Evolutionary conservation across 179 eudicot species (phyloP).

Genomic region (Monotropa hypopitys): DNA sequence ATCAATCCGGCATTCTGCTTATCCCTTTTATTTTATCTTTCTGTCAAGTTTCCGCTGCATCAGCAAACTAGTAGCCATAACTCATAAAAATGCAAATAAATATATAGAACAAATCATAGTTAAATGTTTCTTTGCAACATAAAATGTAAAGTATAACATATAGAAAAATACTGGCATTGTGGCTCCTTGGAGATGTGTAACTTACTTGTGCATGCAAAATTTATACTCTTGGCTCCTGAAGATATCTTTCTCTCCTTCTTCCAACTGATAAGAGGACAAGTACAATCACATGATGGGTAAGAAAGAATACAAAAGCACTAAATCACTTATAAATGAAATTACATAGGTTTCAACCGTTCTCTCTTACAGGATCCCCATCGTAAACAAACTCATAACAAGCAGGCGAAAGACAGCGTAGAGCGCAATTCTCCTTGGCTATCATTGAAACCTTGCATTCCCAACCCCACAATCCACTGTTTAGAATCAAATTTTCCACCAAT

Average conservation of each 20-base stretch:
- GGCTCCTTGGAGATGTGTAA: background rate
- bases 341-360: background rate
- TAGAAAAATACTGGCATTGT: background rate
- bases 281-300: background rate
- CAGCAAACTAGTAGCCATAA: background rate
- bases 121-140: background rate
- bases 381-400: constrained; percentile 64
- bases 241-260: constrained; percentile 75
- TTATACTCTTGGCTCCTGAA: constrained; percentile 67
- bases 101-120: background rate
- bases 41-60: no score
- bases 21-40: no score
- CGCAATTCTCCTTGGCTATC: constrained; percentile 82
- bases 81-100: background rate
- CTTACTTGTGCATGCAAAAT: constrained; percentile 46
- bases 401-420: constrained; percentile 68
- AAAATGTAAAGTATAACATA: background rate
- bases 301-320: background rate
- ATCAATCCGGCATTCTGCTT: no score
- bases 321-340: background rate
- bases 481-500: background rate
- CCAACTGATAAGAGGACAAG: constrained; percentile 34
- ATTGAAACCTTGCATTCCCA: constrained; percentile 54
- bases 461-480: constrained; percentile 71
- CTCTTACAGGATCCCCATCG: constrained; percentile 75